Evolutionary conservation across 148 eudicot genomes (phyloP), one percentile per base, ranked within the genome.

Genomic region (Rhododendron vialii): DNA sequence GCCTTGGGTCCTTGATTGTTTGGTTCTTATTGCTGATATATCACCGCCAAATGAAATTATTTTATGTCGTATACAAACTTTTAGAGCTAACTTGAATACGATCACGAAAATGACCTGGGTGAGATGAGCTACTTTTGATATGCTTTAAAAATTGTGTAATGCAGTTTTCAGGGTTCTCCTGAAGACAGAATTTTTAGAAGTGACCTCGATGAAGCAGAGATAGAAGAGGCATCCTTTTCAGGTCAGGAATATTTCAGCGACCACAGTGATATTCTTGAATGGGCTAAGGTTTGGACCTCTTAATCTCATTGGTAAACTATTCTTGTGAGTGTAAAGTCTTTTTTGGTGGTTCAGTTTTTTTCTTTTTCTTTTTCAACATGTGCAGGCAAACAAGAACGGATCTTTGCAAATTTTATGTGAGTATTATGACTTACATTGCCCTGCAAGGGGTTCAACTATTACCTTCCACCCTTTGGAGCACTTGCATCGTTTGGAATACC

Each of bases 381-480:
- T 91, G 77, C 93, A 97, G 99, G 93, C 87, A 88, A 95, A 93
- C 84, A 90, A 91, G 87, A 89, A 91, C 79, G 98, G 99, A 79
- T 95, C 99, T 3, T 89, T 97, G 78, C 98, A 92, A 92, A 93
- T 97, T 84, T 88, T 97, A 81, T 94, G 98, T 57, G 93, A 95
- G 88, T 97, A 97, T 87, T 93, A 93, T 87, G 90, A 86, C 86
- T 87, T 93, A 88, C 76, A 79, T 86, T 91, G 91, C 87, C 99
- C 98, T 26, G 61, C 93, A 76, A 90, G 95, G 89, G 98, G 98
- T 84, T 92, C 98, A 71, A 88, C 91, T 80, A 85, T 97, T 85
- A 89, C 88, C 50, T 97, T 95, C 89, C 99, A 93, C 86, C 99
- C 98, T 75, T 81, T 97, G 88, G 99, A 97, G 71, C 98, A 97